Base-by-base conservation (phyloP, 192 early-diverging fungal species). In the Coemansia sp. region DNA sequence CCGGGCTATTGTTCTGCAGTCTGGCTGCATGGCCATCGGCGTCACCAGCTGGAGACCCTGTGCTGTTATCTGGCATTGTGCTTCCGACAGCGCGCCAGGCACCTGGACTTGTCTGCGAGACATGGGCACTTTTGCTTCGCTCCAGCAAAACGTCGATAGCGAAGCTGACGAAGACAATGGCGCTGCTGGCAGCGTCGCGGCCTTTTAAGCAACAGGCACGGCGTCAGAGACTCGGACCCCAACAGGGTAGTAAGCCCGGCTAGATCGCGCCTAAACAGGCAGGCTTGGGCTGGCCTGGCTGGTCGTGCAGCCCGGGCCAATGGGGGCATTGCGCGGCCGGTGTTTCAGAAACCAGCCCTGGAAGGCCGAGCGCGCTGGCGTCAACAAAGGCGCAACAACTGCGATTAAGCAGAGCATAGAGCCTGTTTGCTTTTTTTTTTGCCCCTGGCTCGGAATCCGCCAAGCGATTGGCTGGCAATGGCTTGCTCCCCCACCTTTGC, bases 381-480 rank as follows among this genome's bases (percentile, higher is more conserved):
- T 48, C 14, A 15, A 48, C 45, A 55, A 55, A 22, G 22, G 51
- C 18, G 22, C 53, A 28, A 35, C 54, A 28, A 28, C 22, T 28
- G 22, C 20, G 22, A 28, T 22, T 56, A 28, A 12, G 45, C 45
- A 15, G 14, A 15, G 12, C 45, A 48, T 15, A 12, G 8, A 3
- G 45, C 5, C 45, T 55, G 22, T 55, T 32, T 55, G 28, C 53
- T 22, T 28, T 55, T 33, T 33, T 48, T 12, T 5, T 5, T 5
- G 8, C 53, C 53, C 53, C 53, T 55, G 28, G 28, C 53, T 65
- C 64, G 74, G 61, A 75, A 66, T 75, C 74, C 74, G 68, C 55
- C 59, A 34, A 69, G 51, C 67, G 73, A 75, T 75, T 75, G 73
- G 73, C 58, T 70, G 57, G 20, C 54, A 70, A 28, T 59, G 53